A percentile compares a stretch with the other conserved stretches of the same genome.
phyloP scores from a whole-genome alignment of 1,284 basidiomycete species.

The Chiua sp. region DNA sequence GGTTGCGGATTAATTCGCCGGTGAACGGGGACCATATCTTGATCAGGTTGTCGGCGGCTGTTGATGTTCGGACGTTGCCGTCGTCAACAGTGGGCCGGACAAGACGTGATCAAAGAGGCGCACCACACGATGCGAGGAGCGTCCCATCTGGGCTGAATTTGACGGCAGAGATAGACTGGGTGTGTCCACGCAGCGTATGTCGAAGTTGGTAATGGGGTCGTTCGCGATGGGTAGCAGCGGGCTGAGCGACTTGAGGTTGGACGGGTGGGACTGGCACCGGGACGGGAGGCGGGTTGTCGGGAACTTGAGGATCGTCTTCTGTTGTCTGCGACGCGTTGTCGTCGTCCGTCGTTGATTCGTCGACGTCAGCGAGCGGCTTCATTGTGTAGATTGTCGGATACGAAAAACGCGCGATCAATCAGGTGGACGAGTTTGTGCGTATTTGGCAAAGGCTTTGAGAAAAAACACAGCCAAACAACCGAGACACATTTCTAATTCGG shows the following conservation, averaged over 20 bases:
- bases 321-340: constrained; percentile 82
- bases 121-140: constrained; percentile 80
- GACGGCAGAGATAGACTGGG: constrained; percentile 78
- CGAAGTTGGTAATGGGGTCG: constrained; percentile 73
- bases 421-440: constrained; percentile 25
- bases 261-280: constrained; percentile 43
- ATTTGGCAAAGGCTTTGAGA: constrained; percentile 29
- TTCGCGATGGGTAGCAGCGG: constrained; percentile 45
- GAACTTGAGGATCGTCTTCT: constrained; percentile 80
- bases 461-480: constrained; percentile 28
- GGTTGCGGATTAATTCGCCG: constrained; percentile 75
- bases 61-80: not conserved
- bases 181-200: constrained; percentile 73
- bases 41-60: constrained; percentile 76
- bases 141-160: constrained; percentile 87
- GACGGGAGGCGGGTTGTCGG: constrained; percentile 54
- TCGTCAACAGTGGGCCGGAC: not conserved
- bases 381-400: constrained; percentile 15
- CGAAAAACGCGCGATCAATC: not conserved
- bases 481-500: no score
- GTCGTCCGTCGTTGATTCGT: constrained; percentile 78
- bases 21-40: constrained; percentile 85
- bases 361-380: constrained; percentile 48
- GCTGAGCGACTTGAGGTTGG: constrained; percentile 30
- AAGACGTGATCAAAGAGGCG: constrained; percentile 27